Base-by-base conservation (phyloP, 192 early-diverging fungal species). In the Dissophora globulifera region DNA sequence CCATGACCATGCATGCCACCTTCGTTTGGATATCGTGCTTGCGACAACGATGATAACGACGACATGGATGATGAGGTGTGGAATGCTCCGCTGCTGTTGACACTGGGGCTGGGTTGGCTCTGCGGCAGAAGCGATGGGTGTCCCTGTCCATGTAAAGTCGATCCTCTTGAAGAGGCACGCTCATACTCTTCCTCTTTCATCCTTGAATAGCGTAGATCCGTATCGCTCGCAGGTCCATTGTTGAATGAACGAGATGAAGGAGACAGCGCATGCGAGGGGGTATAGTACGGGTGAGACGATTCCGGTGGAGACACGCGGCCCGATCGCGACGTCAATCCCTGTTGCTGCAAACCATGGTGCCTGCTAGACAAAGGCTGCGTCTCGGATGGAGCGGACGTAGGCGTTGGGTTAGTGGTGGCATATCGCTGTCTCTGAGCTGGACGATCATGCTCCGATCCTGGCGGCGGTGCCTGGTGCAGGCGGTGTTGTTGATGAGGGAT, bases 221-320 rank as follows among this genome's bases (percentile, higher is more conserved):
- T 25, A 29, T 67, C 53, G 22, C 20, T 38, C n/a, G n/a, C n/a
- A n/a, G n/a, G n/a, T n/a, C n/a, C n/a, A n/a, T n/a, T n/a, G n/a
- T n/a, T n/a, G n/a, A n/a, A n/a, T n/a, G n/a, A n/a, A n/a, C n/a
- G n/a, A n/a, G n/a, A n/a, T n/a, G n/a, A n/a, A n/a, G n/a, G n/a
- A n/a, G n/a, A n/a, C n/a, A n/a, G 26, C 11, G 55, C 20, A 29
- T 50, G 50, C 1, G 19, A 3, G 17, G 32, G 50, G 40, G 32
- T 50, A 43, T 68, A 45, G 48, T 68, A 58, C 10, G 66, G 56
- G 20, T 68, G 66, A 4, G 66, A 68, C 17, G 62, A 51, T 35
- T 42, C 29, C 2, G 62, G 62, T 5, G 62, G 55, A 11, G 66
- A 29, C 16, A 51, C 22, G 43, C 66, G 20, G 23, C 58, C 66